Evolutionary conservation across 148 eudicot species (phyloP).

Genomic region (Chenopodium suecicum): DNA sequence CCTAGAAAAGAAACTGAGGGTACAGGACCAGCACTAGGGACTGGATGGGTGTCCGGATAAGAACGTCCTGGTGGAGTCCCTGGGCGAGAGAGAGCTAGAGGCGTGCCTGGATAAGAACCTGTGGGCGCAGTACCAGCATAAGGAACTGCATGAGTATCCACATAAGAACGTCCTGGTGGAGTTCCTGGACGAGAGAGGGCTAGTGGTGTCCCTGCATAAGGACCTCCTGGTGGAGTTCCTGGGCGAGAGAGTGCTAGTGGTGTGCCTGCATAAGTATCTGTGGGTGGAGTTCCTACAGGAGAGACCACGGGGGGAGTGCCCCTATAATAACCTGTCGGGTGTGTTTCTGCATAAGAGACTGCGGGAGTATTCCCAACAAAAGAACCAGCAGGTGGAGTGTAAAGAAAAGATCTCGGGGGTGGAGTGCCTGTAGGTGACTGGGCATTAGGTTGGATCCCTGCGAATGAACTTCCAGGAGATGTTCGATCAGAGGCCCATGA

Average conservation of each 20-base stretch:
- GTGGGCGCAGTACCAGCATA: neutral
- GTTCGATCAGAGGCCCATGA: constrained; percentile 34
- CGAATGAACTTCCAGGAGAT: constrained; percentile 24
- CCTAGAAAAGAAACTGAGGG: constrained; percentile 33
- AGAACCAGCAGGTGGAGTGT: constrained; percentile 8
- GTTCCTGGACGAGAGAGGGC: neutral
- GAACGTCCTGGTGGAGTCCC: constrained; percentile 9
- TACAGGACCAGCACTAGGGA: constrained; percentile 1
- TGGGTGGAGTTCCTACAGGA: neutral
- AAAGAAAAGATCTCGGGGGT: neutral
- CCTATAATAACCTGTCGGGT: neutral
- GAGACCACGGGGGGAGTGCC: constrained; percentile 5
- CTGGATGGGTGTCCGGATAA: neutral
- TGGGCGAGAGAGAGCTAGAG: neutral
- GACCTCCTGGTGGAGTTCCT: neutral
- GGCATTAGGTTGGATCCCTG: constrained; percentile 1
- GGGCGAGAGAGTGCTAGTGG: neutral
- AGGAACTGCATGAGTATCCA: constrained; percentile 2
- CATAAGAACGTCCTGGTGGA: constrained; percentile 10
- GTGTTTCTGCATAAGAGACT: constrained; percentile 3
- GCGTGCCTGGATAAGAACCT: neutral
- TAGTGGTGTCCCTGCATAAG: neutral
- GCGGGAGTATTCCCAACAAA: neutral
- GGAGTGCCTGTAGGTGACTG: constrained; percentile 4
- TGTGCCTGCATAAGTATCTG: neutral